phyloP scores from a whole-genome alignment of 2,329 filamentous ascomycete genomes.

The Ambrosiella cleistominuta region DNA sequence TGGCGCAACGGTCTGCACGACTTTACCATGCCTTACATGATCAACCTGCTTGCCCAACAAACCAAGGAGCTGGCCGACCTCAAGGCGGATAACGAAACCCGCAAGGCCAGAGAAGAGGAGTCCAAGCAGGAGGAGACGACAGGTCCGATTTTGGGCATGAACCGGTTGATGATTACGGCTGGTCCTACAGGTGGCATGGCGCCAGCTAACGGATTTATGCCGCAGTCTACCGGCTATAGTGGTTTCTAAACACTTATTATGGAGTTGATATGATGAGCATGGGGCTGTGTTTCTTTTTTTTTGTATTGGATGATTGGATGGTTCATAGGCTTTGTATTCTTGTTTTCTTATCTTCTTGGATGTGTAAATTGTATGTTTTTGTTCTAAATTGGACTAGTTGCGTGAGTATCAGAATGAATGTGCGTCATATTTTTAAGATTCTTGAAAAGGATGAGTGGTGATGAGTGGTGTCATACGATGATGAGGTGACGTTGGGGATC shows the following conservation, averaged over 20 bases:
- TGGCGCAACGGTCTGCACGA: conserved; percentile 91
- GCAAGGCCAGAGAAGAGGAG: conserved; percentile 57
- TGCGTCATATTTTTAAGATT: too few relatives aligned
- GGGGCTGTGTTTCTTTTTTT: conserved; percentile 1
- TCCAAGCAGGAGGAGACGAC: conserved; percentile 78
- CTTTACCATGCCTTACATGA: conserved; percentile 99
- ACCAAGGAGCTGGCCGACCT: conserved; percentile 67
- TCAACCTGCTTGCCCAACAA: conserved; percentile 90
- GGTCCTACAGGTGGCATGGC: conserved; percentile 42
- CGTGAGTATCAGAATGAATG: too few relatives aligned
- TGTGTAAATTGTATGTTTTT: too few relatives aligned
- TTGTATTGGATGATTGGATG: conserved; percentile 1
- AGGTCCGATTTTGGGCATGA: conserved; percentile 78
- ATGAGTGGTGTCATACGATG: too few relatives aligned
- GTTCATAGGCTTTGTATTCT: too few relatives aligned
- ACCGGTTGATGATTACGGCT: conserved; percentile 87
- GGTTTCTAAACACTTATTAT: conserved; percentile 24
- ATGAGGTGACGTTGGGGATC: too few relatives aligned
- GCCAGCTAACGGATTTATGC: conserved; percentile 74
- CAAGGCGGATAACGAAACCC: conserved; percentile 91
- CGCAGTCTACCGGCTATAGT: conserved; percentile 69
- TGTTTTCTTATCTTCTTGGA: too few relatives aligned
- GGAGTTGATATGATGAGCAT: not conserved
- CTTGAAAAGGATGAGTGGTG: too few relatives aligned
- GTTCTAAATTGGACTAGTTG: too few relatives aligned